These are phyloP conservation scores for Scleroderma bovista DNA, from an alignment of 768 basidiomycete species.

Conservation along the genomic window DNA sequence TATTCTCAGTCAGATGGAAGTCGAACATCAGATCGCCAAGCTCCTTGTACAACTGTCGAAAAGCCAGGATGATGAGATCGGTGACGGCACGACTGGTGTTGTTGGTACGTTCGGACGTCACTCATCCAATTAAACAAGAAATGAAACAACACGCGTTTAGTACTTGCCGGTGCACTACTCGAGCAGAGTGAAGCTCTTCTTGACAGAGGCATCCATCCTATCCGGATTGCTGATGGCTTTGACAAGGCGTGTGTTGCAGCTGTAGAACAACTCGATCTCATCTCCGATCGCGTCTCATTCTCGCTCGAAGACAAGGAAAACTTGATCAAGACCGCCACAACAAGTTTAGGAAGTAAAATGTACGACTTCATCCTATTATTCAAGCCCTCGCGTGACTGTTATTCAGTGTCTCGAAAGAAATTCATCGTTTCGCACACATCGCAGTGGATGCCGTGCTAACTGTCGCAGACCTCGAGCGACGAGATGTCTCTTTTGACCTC, in stretches of 20 bases:
- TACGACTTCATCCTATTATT: constrained; percentile 31
- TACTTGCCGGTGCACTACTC: constrained; percentile 94
- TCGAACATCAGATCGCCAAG: constrained; percentile 98
- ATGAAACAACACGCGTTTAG: constrained; percentile 34
- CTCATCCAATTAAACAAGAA: constrained; percentile 2
- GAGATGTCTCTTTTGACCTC: constrained; percentile 94
- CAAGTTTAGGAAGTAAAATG: constrained; percentile 98
- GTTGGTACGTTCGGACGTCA: constrained; percentile 64
- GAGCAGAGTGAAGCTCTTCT: constrained; percentile 94
- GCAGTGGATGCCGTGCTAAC: constrained; percentile 95
- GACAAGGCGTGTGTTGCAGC: constrained; percentile 92
- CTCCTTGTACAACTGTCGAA: constrained; percentile 94
- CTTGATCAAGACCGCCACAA: constrained; percentile 91
- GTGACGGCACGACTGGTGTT: constrained; percentile 98
- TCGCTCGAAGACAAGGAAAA: constrained; percentile 78
- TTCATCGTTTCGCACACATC: constrained; percentile 92
- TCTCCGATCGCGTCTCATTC: constrained; percentile 87
- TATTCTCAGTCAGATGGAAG: constrained; percentile 97
- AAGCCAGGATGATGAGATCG: constrained; percentile 99
- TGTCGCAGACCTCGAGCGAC: constrained; percentile 91
- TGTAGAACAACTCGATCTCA: constrained; percentile 82
- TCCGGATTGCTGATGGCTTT: constrained; percentile 98
- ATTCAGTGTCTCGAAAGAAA: constrained; percentile 91
- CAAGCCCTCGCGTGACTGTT: constrained; percentile 4
- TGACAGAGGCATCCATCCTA: constrained; percentile 99